Percentiles rank a stretch among this genome's conserved stretches.
phyloP scores from a whole-genome alignment of 192 early-diverging fungal genomes.

The Mortierella alpina region DNA sequence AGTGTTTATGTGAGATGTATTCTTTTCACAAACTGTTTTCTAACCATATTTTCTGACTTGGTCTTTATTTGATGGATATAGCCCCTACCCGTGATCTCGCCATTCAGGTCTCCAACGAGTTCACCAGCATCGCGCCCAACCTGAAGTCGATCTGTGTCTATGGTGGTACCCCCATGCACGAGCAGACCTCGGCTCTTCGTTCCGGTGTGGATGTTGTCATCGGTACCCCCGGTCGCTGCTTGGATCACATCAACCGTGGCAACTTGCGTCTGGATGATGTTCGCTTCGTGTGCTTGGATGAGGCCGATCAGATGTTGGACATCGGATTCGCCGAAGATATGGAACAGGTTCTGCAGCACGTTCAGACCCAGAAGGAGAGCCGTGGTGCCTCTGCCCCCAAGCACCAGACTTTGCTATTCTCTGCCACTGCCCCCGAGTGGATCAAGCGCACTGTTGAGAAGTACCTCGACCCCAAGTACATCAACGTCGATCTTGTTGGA shows the following conservation, averaged over 20 bases:
- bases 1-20: neutral
- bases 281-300: constrained; percentile 77
- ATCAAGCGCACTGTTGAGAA: constrained; percentile 74
- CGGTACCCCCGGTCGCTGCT: constrained; percentile 85
- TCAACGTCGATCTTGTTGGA: constrained; percentile 86
- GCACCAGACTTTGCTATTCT: constrained; percentile 86
- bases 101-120: constrained; percentile 89
- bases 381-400: constrained; percentile 44
- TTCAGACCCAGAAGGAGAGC: constrained; percentile 81
- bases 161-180: constrained; percentile 89
- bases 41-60: constrained; percentile 41
- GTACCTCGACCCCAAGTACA: constrained; percentile 68
- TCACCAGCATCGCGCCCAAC: constrained; percentile 69
- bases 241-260: constrained; percentile 87
- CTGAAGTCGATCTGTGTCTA: constrained; percentile 81
- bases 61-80: constrained; percentile 54
- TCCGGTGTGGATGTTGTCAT: constrained; percentile 81
- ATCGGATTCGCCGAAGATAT: constrained; percentile 88
- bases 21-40: neutral
- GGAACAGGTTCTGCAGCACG: constrained; percentile 78
- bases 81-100: constrained; percentile 92
- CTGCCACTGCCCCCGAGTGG: constrained; percentile 86
- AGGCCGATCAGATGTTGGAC: constrained; percentile 87
- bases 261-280: constrained; percentile 77
- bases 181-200: constrained; percentile 84